A percentile compares a stretch with the other conserved stretches of the same genome.
phyloP scores from a whole-genome alignment of 1,284 basidiomycete genomes.

The Albatrellus sp. region DNA sequence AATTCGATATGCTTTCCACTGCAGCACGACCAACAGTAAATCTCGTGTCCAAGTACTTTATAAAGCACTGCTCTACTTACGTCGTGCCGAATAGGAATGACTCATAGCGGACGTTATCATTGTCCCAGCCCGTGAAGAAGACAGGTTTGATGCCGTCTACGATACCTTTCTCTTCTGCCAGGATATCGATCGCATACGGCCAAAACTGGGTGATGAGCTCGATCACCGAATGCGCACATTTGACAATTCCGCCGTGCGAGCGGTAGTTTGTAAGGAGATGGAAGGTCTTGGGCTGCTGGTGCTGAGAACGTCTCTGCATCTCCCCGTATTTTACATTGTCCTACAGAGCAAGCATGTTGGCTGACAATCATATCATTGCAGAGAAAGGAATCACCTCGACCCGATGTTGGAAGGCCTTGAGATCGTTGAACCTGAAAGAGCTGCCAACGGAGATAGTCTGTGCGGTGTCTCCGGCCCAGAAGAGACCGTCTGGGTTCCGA shows the following conservation, averaged over 20 bases:
- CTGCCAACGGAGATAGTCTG: constrained; percentile 66
- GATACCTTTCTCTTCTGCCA: constrained; percentile 45
- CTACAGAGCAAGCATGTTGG: not conserved
- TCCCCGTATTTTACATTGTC: constrained; percentile 1
- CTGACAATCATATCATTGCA: not conserved
- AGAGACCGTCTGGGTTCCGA: constrained; percentile 51
- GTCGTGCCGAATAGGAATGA: constrained; percentile 43
- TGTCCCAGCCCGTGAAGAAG: constrained; percentile 44
- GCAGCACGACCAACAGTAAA: not conserved
- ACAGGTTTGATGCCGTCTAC: constrained; percentile 49
- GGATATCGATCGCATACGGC: constrained; percentile 51
- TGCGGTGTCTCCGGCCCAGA: constrained; percentile 73
- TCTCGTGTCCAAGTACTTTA: not conserved
- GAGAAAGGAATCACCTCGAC: constrained; percentile 32
- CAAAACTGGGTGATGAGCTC: constrained; percentile 52
- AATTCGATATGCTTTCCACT: constrained; percentile 47
- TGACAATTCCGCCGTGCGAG: constrained; percentile 54
- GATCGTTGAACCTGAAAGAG: constrained; percentile 58
- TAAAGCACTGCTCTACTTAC: constrained; percentile 15
- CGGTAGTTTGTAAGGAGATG: constrained; percentile 57
- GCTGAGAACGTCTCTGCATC: not conserved
- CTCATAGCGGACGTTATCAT: constrained; percentile 38
- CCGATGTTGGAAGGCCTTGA: constrained; percentile 53
- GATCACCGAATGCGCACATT: constrained; percentile 52
- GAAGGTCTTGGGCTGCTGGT: constrained; percentile 31